Evolutionary conservation across 2,329 filamentous ascomycete species (phyloP).

Genomic region (Apiospora aurea): DNA sequence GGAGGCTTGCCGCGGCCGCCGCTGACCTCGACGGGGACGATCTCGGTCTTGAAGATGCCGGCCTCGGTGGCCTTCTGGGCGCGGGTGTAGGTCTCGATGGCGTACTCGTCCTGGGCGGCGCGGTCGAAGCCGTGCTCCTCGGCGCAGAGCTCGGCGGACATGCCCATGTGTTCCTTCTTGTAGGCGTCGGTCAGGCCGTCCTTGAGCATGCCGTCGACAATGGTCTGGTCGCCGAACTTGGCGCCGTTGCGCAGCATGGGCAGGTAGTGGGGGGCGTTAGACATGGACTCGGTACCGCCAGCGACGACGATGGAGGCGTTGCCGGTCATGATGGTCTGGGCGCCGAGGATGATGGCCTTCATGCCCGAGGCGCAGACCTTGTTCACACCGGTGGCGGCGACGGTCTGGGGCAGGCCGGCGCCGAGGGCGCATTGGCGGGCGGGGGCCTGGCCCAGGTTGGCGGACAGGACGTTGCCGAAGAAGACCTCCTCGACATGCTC

Average conservation of each 20-base stretch:
- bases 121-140: constrained; percentile 81
- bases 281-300: constrained; percentile 98
- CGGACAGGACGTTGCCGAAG: constrained; percentile 97
- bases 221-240: constrained; percentile 90
- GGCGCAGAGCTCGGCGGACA: constrained; percentile 91
- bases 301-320: constrained; percentile 93
- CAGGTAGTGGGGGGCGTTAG: constrained; percentile 95
- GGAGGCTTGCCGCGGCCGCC: constrained; percentile 90
- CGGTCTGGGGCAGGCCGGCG: constrained; percentile 81
- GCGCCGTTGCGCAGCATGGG: constrained; percentile 83
- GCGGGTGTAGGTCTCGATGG: constrained; percentile 80
- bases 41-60: constrained; percentile 84
- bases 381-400: constrained; percentile 93
- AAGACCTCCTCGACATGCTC: constrained; percentile 95
- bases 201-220: constrained; percentile 91
- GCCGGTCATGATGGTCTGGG: constrained; percentile 97
- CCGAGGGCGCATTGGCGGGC: constrained; percentile 92
- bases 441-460: constrained; percentile 94
- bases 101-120: constrained; percentile 92
- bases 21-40: constrained; percentile 85
- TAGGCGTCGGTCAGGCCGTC: constrained; percentile 95
- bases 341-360: constrained; percentile 93
- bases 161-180: constrained; percentile 96
- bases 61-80: constrained; percentile 83
- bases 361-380: constrained; percentile 97